These are phyloP conservation scores for Taiwanofungus camphoratus DNA, from an alignment of 1,284 basidiomycete genomes.

Conservation along the genomic window DNA sequence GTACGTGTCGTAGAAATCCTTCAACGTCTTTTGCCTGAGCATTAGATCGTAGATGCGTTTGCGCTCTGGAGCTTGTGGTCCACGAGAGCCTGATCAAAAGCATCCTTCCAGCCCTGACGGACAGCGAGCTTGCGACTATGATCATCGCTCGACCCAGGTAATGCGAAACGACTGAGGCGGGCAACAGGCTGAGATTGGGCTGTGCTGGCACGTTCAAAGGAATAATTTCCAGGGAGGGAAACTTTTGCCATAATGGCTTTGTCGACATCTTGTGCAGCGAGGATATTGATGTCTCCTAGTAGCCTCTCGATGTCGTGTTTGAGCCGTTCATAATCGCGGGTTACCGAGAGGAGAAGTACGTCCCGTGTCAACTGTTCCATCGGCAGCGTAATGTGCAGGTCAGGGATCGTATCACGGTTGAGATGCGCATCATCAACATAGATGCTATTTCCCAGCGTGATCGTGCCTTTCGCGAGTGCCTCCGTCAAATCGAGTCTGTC, in stretches of 20 bases:
- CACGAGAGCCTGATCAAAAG: neutral
- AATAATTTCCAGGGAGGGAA: neutral
- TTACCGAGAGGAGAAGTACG: constrained; percentile 2
- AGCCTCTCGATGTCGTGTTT: neutral
- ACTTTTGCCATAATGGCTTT: constrained; percentile 1
- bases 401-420: constrained; percentile 6
- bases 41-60: no score
- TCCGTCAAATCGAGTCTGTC: neutral
- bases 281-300: neutral
- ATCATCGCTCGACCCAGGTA: neutral
- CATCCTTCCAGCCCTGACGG: constrained; percentile 4
- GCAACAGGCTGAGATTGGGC: no score
- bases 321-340: constrained; percentile 4
- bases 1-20: no score
- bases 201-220: no score
- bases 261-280: constrained; percentile 2
- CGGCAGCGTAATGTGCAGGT: constrained; percentile 4
- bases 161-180: constrained; percentile 3
- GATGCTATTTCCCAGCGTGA: constrained; percentile 7
- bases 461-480: constrained; percentile 1
- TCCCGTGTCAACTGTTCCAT: constrained; percentile 4
- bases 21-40: no score
- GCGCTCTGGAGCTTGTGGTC: neutral
- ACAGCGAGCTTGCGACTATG: constrained; percentile 3
- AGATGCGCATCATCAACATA: constrained; percentile 5